These are phyloP conservation scores for Musa acuminata DNA, from an alignment of 176 grass and related monocot genomes.

Conservation along the genomic window DNA sequence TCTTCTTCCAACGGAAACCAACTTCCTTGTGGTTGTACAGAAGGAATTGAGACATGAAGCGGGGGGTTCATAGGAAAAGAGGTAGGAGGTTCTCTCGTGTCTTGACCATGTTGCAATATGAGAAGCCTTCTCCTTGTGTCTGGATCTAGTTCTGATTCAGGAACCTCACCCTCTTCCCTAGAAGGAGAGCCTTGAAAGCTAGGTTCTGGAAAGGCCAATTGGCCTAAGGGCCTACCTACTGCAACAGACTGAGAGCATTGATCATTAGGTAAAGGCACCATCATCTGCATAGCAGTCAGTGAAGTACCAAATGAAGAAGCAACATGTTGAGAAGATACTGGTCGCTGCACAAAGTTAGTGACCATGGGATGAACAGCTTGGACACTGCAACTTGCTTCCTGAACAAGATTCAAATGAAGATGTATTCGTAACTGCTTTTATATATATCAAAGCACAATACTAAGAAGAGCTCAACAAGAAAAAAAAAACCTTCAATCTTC, in stretches of 20 bases:
- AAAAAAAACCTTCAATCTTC: constrained; percentile 70
- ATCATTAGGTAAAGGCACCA: constrained; percentile 41
- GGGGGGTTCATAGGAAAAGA: constrained; percentile 26
- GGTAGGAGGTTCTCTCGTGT: constrained; percentile 49
- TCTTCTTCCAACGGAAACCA: constrained; percentile 44
- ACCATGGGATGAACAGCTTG: constrained; percentile 35
- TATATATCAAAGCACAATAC: not conserved
- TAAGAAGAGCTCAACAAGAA: not conserved
- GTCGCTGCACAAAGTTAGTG: constrained; percentile 33
- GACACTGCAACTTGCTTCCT: constrained; percentile 56
- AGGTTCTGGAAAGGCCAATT: constrained; percentile 33
- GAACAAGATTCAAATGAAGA: constrained; percentile 1
- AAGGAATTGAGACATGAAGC: constrained; percentile 36
- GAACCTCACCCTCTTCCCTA: constrained; percentile 86
- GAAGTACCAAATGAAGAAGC: constrained; percentile 32
- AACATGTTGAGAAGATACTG: constrained; percentile 28
- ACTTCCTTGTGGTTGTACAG: constrained; percentile 44
- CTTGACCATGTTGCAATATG: constrained; percentile 93
- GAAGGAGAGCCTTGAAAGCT: constrained; percentile 51
- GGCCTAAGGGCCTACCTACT: constrained; percentile 42
- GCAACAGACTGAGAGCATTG: constrained; percentile 26
- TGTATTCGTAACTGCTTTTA: not conserved
- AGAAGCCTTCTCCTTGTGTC: constrained; percentile 85
- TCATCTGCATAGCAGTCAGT: constrained; percentile 23
- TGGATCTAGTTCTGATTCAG: constrained; percentile 84